phyloP scores from a whole-genome alignment of 176 grass and related monocot species.

The Pontederia crassipes region DNA sequence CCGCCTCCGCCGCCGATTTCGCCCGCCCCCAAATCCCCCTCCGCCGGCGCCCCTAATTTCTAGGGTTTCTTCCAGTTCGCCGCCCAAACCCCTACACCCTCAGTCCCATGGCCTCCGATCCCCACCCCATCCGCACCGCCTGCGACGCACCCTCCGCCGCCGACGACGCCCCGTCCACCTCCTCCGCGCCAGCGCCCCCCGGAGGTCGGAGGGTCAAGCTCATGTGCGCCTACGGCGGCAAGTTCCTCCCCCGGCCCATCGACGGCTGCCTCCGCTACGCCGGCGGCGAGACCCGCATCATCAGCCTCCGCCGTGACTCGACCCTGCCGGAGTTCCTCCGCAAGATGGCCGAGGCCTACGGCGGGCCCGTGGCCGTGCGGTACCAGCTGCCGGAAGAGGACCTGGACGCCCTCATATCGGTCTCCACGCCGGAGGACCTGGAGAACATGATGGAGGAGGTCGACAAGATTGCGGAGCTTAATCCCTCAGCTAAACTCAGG shows the following conservation, averaged over 20 bases:
- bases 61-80: background rate
- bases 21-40: background rate
- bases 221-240: slow-evolving; percentile 73
- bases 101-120: slow-evolving; percentile 11
- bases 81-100: background rate
- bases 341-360: slow-evolving; percentile 53
- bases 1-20: no score
- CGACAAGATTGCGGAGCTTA: slow-evolving; percentile 42
- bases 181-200: slow-evolving; percentile 3
- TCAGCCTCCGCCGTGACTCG: slow-evolving; percentile 53
- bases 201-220: slow-evolving; percentile 51
- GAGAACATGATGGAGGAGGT: slow-evolving; percentile 98
- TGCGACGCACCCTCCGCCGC: background rate
- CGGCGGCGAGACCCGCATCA: slow-evolving; percentile 89
- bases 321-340: slow-evolving; percentile 35
- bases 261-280: slow-evolving; percentile 87
- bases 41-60: background rate
- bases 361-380: slow-evolving; percentile 45
- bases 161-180: background rate
- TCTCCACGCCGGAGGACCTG: slow-evolving; percentile 85
- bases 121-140: background rate
- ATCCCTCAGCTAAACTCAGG: slow-evolving; percentile 52
- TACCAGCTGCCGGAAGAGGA: slow-evolving; percentile 97
- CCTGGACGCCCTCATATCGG: slow-evolving; percentile 87
- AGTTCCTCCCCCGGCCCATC: slow-evolving; percentile 68